These are phyloP conservation scores for Thielaviopsis euricoi DNA, from an alignment of 2,329 filamentous ascomycete genomes.

Conservation along the genomic window DNA sequence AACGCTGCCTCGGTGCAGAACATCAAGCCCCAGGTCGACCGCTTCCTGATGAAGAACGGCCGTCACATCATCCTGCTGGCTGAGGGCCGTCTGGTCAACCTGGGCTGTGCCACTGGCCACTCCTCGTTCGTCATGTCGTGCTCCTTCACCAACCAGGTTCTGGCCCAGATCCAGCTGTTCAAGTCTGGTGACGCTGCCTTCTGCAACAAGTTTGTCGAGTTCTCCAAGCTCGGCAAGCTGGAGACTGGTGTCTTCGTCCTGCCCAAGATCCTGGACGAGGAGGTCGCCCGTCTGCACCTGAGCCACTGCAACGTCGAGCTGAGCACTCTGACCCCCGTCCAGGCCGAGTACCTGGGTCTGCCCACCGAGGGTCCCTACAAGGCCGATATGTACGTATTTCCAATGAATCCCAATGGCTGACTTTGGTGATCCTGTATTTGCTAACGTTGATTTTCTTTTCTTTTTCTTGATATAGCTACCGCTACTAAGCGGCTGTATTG, in stretches of 20 bases:
- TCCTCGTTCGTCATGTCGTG: conserved; percentile 99
- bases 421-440: background rate
- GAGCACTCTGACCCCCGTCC: conserved; percentile 64
- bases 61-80: conserved; percentile 96
- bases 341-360: conserved; percentile 91
- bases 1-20: conserved; percentile 87
- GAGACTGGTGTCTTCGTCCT: conserved; percentile 86
- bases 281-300: conserved; percentile 88
- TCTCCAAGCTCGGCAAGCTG: conserved; percentile 82
- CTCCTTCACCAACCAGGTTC: conserved; percentile 99
- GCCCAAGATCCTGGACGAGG: conserved; percentile 98
- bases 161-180: conserved; percentile 96
- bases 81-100: conserved; percentile 97
- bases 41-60: conserved; percentile 85
- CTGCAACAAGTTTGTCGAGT: conserved; percentile 89
- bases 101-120: conserved; percentile 97
- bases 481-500: conserved; percentile 23
- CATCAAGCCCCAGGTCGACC: conserved; percentile 99
- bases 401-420: conserved; percentile 16
- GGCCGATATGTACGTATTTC: conserved; percentile 61
- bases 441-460: conserved; percentile 13
- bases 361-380: conserved; percentile 84
- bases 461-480: conserved; percentile 21
- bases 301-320: conserved; percentile 90
- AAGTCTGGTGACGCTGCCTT: conserved; percentile 81